Conservation (phyloP, 1,139 yeast genomes). For the Blastobotrys raffinosifermentans region DNA sequence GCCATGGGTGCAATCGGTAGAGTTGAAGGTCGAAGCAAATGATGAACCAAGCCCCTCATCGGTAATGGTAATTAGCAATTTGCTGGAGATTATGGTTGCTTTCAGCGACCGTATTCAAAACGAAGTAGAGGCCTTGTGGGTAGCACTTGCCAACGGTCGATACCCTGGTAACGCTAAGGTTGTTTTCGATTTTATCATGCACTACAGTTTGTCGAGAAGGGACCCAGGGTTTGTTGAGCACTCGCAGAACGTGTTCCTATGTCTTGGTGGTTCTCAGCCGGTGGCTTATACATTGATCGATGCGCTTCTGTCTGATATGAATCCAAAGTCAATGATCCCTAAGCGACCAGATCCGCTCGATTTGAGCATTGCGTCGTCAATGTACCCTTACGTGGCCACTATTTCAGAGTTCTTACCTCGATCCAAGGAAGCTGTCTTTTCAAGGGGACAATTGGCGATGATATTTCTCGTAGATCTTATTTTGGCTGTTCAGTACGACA, state of each 20-base stretch:
- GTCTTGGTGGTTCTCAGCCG: conserved; percentile 55
- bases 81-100: conserved; percentile 78
- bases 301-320: conserved; percentile 58
- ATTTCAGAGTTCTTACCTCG: conserved; percentile 53
- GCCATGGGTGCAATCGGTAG: conserved; percentile 88
- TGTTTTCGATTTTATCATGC: conserved; percentile 64
- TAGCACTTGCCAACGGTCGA: conserved; percentile 73
- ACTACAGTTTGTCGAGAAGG: conserved; percentile 62
- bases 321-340: conserved; percentile 87
- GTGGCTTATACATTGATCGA: conserved; percentile 51
- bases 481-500: conserved; percentile 38
- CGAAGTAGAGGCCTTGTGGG: conserved; percentile 94
- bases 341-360: conserved; percentile 39
- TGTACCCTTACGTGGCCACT: conserved; percentile 73
- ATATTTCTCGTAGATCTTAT: conserved; percentile 78
- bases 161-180: conserved; percentile 62
- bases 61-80: conserved; percentile 69
- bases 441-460: conserved; percentile 81
- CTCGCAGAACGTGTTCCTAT: conserved; percentile 75
- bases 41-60: conserved; percentile 40
- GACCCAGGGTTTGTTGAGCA: conserved; percentile 72
- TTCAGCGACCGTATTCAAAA: conserved; percentile 69
- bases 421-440: conserved; percentile 71
- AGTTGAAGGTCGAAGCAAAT: conserved; percentile 46
- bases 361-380: conserved; percentile 27